Percentiles rank a stretch among this genome's conserved stretches.
Conservation (phyloP, 2,329 filamentous ascomycete genomes). For the Neospermospora avenae region DNA sequence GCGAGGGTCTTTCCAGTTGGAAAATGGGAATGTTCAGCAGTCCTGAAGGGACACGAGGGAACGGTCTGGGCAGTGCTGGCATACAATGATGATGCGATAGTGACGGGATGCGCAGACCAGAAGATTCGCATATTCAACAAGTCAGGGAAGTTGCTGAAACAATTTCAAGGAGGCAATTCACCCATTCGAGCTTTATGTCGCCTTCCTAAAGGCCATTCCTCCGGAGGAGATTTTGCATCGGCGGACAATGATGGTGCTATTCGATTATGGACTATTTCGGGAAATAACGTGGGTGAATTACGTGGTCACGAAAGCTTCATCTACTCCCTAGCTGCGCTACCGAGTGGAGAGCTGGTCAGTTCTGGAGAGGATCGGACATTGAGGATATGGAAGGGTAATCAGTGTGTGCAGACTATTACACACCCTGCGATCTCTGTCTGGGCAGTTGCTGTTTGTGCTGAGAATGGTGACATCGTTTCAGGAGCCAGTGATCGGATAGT, state of each 20-base stretch:
- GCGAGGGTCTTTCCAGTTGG: slow-evolving; percentile 83
- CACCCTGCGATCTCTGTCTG: slow-evolving; percentile 97
- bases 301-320: slow-evolving; percentile 93
- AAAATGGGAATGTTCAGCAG: slow-evolving; percentile 75
- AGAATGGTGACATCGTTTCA: slow-evolving; percentile 89
- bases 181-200: slow-evolving; percentile 86
- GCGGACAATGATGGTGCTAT: slow-evolving; percentile 91
- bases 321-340: slow-evolving; percentile 75
- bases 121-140: slow-evolving; percentile 78
- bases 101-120: slow-evolving; percentile 92
- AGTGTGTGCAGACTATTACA: slow-evolving; percentile 93
- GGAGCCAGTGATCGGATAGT: slow-evolving; percentile 86
- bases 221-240: slow-evolving; percentile 88
- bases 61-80: slow-evolving; percentile 91
- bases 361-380: slow-evolving; percentile 93
- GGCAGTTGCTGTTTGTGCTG: slow-evolving; percentile 77
- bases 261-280: slow-evolving; percentile 80
- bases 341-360: slow-evolving; percentile 85
- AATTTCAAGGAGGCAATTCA: slow-evolving; percentile 69
- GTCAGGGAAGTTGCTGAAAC: slow-evolving; percentile 59
- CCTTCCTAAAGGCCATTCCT: slow-evolving; percentile 71
- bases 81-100: slow-evolving; percentile 72
- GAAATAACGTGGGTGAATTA: slow-evolving; percentile 71
- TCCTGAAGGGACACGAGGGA: slow-evolving; percentile 72
- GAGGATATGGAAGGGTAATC: slow-evolving; percentile 76